Evolutionary conservation across 495 filamentous ascomycete genomes (phyloP).

Genomic region (Physcia stellaris): DNA sequence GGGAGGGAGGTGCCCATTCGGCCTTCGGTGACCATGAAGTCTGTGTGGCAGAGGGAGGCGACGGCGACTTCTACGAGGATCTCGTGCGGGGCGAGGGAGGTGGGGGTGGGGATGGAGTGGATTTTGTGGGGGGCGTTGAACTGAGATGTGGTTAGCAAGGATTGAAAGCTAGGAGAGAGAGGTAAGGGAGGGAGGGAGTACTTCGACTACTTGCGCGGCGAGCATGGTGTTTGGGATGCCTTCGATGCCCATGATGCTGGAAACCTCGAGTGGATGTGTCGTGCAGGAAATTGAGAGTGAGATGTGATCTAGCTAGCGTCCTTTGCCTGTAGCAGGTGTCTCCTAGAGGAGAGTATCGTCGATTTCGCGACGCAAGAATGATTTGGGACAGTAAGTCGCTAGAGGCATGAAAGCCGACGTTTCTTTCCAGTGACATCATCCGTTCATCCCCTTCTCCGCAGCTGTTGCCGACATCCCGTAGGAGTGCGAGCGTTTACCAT

Average conservation of each 20-base stretch:
- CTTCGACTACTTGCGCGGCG: slow-evolving; percentile 9
- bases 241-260: slow-evolving; percentile 2
- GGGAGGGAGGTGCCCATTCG: slow-evolving; percentile 29
- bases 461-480: no score
- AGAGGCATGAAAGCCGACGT: no score
- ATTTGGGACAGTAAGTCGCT: no score
- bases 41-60: slow-evolving; percentile 48
- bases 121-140: slow-evolving; percentile 39
- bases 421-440: no score
- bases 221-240: slow-evolving; percentile 8
- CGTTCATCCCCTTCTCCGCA: no score
- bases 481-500: no score
- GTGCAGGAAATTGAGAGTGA: no score
- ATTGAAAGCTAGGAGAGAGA: background rate
- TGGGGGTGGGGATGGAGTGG: slow-evolving; percentile 32
- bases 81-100: slow-evolving; percentile 29
- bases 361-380: no score
- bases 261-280: no score
- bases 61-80: slow-evolving; percentile 44
- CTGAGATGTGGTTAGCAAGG: slow-evolving; percentile 10
- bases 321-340: no score
- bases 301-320: no score
- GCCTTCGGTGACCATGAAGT: slow-evolving; percentile 36
- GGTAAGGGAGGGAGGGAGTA: background rate
- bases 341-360: no score